These are phyloP conservation scores for Paragyromitra xinjiangensis DNA, from an alignment of 495 filamentous ascomycete species.

Conservation along the genomic window DNA sequence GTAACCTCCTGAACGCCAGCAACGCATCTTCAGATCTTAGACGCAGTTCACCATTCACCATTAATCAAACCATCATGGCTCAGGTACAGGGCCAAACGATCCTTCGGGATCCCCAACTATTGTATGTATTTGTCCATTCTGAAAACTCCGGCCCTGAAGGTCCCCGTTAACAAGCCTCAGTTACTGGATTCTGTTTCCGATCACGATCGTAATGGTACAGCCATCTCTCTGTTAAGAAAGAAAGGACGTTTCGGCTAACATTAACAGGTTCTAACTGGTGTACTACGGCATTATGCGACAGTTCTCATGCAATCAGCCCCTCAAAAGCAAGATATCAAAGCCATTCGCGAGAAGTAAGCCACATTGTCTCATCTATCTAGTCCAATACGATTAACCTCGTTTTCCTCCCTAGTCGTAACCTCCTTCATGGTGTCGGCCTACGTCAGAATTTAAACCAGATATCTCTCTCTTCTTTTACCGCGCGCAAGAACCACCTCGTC, in stretches of 20 bases:
- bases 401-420: constrained; percentile 64
- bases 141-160: constrained; percentile 33
- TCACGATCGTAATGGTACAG: constrained; percentile 92
- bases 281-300: constrained; percentile 94
- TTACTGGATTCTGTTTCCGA: constrained; percentile 98
- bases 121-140: constrained; percentile 67
- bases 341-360: constrained; percentile 77
- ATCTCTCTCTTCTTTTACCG: constrained; percentile 75
- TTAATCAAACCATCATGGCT: constrained; percentile 70
- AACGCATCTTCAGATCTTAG: constrained; percentile 45
- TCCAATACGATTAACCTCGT: constrained; percentile 8
- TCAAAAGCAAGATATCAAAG: constrained; percentile 77
- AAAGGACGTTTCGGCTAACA: constrained; percentile 34
- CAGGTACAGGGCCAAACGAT: constrained; percentile 90
- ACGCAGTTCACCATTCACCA: constrained; percentile 28
- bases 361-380: not conserved
- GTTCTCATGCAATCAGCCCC: constrained; percentile 86
- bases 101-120: constrained; percentile 97
- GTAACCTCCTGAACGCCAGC: constrained; percentile 36
- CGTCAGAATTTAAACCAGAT: constrained; percentile 80
- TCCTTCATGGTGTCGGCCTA: constrained; percentile 84
- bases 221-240: not conserved
- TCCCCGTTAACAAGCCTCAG: constrained; percentile 61
- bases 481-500: constrained; percentile 80
- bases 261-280: constrained; percentile 83